These are phyloP conservation scores for Trichomonascaceae sp. DNA, from an alignment of 1,139 yeast species.

Conservation along the genomic window DNA sequence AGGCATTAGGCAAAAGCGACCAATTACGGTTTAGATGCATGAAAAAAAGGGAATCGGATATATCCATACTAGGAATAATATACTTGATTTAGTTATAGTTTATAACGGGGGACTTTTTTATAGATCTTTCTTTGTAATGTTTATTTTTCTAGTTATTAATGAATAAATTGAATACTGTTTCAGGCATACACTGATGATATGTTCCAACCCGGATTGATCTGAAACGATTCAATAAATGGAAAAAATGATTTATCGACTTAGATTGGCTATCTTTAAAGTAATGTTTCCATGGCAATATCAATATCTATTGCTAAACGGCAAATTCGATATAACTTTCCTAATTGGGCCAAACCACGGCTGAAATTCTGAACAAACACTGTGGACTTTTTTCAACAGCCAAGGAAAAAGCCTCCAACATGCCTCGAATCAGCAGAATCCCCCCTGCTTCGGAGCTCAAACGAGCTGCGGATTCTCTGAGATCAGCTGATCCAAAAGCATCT, in stretches of 20 bases:
- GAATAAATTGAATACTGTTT: not conserved
- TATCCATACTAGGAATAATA: not conserved
- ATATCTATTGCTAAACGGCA: not conserved
- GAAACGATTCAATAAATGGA: not conserved
- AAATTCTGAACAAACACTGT: not conserved
- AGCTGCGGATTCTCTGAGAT: slow-evolving; percentile 2
- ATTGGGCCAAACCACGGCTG: not conserved
- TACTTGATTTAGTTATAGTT: not conserved
- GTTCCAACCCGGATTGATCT: not conserved
- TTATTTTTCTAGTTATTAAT: not conserved
- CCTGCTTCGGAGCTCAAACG: slow-evolving; percentile 4
- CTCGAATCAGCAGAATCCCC: slow-evolving; percentile 3
- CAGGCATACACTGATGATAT: not conserved
- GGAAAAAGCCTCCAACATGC: not conserved
- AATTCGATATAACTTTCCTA: not conserved
- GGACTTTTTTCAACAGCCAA: not conserved
- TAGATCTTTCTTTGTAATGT: not conserved
- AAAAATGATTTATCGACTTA: too few species aligned
- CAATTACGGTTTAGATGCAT: not conserved
- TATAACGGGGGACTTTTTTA: not conserved
- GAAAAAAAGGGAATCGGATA: not conserved
- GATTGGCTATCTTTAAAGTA: too few species aligned
- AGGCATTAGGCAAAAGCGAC: not conserved
- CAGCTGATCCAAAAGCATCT: not conserved
- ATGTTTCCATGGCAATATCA: not conserved